Conservation (phyloP, 805 yeast species). For the Barnettozyma wickerhamii region DNA sequence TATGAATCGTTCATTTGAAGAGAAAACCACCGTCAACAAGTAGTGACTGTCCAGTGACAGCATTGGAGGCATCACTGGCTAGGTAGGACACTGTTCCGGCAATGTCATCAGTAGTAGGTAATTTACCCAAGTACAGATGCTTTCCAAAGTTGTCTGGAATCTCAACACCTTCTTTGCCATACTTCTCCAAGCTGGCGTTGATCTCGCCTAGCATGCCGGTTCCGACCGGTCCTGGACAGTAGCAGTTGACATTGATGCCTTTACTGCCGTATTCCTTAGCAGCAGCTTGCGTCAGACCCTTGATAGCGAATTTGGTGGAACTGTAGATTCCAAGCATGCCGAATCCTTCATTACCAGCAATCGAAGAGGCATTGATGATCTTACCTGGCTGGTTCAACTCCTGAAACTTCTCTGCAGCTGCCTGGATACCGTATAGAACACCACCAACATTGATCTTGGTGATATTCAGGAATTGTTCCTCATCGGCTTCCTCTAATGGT, state of each 20-base stretch:
- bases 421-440: conserved; percentile 31
- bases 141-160: conserved; percentile 23
- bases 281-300: conserved; percentile 33
- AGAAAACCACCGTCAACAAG: conserved; percentile 36
- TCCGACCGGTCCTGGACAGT: conserved; percentile 37
- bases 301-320: conserved; percentile 35
- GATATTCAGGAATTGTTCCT: conserved; percentile 25
- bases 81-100: conserved; percentile 32
- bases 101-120: conserved; percentile 32
- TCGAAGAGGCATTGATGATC: conserved; percentile 35
- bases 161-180: conserved; percentile 27
- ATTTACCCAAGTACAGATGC: conserved; percentile 31
- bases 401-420: conserved; percentile 27
- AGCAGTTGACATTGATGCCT: conserved; percentile 35
- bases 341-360: conserved; percentile 31
- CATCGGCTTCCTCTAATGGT: conserved; percentile 26
- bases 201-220: conserved; percentile 34
- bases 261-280: conserved; percentile 34
- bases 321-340: conserved; percentile 30
- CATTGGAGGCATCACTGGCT: conserved; percentile 32
- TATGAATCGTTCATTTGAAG: conserved; percentile 2
- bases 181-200: conserved; percentile 23
- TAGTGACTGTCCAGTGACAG: conserved; percentile 33
- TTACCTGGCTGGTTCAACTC: conserved; percentile 31
- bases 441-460: conserved; percentile 29